A percentile compares a stretch with the other conserved stretches of the same genome.
Conservation (phyloP, 1,139 yeast species). For the Lipomyces yarrowii region DNA sequence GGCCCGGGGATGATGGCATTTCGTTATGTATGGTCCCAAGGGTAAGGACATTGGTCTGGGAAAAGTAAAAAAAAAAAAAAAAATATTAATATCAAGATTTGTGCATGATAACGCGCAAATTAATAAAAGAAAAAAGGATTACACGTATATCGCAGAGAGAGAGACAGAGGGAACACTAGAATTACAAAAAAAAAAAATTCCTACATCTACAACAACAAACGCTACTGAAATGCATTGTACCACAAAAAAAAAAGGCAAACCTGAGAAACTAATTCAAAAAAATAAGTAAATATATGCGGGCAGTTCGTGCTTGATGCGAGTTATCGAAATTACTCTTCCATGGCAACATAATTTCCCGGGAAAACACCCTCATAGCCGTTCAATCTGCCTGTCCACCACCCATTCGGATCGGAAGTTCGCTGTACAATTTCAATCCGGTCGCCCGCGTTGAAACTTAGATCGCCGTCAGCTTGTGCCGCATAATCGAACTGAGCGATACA, state of each 20-base stretch:
- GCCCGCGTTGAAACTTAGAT: slow-evolving; percentile 83
- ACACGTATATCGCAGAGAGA: slow-evolving; percentile 2
- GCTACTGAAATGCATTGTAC: background rate
- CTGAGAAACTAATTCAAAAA: background rate
- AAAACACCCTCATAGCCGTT: slow-evolving; percentile 89
- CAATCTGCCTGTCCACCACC: slow-evolving; percentile 97
- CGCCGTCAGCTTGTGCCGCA: slow-evolving; percentile 86
- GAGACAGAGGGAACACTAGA: background rate
- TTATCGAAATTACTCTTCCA: slow-evolving; percentile 37
- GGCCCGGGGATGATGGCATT: no score
- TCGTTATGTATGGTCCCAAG: no score
- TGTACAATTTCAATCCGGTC: slow-evolving; percentile 81
- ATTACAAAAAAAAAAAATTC: background rate
- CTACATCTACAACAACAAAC: background rate
- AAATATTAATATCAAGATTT: background rate
- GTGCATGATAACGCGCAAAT: background rate
- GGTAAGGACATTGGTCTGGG: no score
- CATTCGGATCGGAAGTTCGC: slow-evolving; percentile 73
- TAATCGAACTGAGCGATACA: slow-evolving; percentile 81
- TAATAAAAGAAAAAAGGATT: background rate
- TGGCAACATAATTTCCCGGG: slow-evolving; percentile 93
- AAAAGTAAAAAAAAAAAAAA: background rate
- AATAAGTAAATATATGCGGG: background rate
- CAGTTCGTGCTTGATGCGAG: background rate
- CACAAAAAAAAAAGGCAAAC: background rate